These are phyloP conservation scores for Mycena belliarum DNA, from an alignment of 768 basidiomycete genomes.

Conservation along the genomic window DNA sequence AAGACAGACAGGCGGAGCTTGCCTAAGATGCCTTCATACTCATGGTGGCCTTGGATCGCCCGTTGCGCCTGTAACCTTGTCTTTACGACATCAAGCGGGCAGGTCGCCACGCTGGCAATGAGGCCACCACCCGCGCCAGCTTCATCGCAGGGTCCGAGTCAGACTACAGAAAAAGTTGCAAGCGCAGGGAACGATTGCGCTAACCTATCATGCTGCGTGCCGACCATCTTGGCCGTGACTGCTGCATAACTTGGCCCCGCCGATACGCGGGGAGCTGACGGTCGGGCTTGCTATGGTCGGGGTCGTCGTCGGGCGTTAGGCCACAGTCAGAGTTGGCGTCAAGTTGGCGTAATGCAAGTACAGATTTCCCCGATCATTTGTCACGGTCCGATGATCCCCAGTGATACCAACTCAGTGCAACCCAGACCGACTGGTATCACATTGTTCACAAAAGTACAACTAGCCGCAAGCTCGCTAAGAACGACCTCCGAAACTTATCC, in stretches of 20 bases:
- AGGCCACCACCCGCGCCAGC: slow-evolving; percentile 96
- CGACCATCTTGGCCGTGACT: slow-evolving; percentile 62
- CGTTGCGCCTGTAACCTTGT: slow-evolving; percentile 97
- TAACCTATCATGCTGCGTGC: slow-evolving; percentile 82
- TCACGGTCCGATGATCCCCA: too few species aligned
- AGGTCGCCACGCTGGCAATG: slow-evolving; percentile 90
- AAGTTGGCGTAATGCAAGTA: too few species aligned
- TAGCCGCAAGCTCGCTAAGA: too few species aligned
- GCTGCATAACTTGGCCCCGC: slow-evolving; percentile 71
- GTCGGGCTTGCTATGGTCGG: slow-evolving; percentile 26
- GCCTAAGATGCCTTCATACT: slow-evolving; percentile 81
- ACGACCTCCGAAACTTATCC: too few species aligned
- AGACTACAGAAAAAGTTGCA: not conserved
- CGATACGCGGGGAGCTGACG: slow-evolving; percentile 50
- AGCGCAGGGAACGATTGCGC: slow-evolving; percentile 23
- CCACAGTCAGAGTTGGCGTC: too few species aligned
- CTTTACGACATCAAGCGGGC: slow-evolving; percentile 97
- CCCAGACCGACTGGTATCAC: too few species aligned
- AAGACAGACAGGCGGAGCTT: slow-evolving; percentile 26
- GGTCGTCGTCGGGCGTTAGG: slow-evolving; percentile 16
- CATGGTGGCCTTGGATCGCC: slow-evolving; percentile 62
- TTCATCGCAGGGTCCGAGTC: slow-evolving; percentile 30
- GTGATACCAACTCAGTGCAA: too few species aligned
- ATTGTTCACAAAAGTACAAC: too few species aligned
- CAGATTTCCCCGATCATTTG: too few species aligned